phyloP scores from a whole-genome alignment of 176 grass and related monocot genomes.

The Zea luxurians region DNA sequence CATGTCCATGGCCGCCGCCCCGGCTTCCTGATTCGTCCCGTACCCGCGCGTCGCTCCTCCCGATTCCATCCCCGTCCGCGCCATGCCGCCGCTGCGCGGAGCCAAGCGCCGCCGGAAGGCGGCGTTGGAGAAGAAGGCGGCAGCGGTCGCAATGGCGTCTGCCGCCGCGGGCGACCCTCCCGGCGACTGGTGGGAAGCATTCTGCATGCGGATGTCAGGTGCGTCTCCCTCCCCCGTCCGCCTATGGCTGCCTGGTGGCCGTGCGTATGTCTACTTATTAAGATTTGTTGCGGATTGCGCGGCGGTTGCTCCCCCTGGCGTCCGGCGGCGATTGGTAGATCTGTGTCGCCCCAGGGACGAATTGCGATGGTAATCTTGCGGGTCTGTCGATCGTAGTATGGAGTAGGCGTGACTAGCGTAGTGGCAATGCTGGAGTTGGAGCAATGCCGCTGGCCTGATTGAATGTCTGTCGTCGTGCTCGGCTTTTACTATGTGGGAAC shows the following conservation, averaged over 20 bases:
- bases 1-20: not conserved
- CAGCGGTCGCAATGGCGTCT: conserved; percentile 44
- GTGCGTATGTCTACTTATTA: not conserved
- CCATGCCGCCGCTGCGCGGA: conserved; percentile 39
- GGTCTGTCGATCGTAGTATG: not conserved
- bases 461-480: conserved; percentile 1
- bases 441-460: conserved; percentile 26
- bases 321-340: conserved; percentile 33
- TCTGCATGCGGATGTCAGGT: conserved; percentile 54
- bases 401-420: conserved; percentile 13
- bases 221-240: not conserved
- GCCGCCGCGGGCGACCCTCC: conserved; percentile 5
- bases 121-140: conserved; percentile 57
- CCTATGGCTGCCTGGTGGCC: not conserved
- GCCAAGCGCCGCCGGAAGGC: conserved; percentile 52
- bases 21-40: conserved; percentile 36
- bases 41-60: not conserved
- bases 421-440: not conserved
- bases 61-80: conserved; percentile 1
- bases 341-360: conserved; percentile 2
- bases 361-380: conserved; percentile 19
- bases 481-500: not conserved
- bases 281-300: conserved; percentile 42
- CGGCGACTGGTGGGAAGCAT: conserved; percentile 56
- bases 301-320: not conserved